Base-by-base conservation (phyloP, 208 protist genomes). In the Leishmania aethiopica region DNA sequence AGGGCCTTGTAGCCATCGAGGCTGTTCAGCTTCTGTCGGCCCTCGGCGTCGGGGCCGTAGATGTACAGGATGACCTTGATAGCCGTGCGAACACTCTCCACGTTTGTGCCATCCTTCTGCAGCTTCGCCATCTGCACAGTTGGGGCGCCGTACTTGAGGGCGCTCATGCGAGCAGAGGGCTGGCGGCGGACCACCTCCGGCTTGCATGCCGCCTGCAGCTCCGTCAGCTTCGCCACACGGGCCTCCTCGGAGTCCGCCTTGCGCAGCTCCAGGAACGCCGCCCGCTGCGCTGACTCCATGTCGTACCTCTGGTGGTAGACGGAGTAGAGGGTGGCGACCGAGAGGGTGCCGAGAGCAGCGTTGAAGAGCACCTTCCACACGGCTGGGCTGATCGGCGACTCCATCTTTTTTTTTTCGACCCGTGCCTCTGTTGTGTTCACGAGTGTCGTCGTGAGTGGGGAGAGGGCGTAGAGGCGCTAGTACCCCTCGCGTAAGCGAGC, bases 321-420 rank as follows among this genome's bases (percentile, higher is more conserved):
- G 42, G 92, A 96, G 75, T 87, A 90, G 69, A 97, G 85, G 7
- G 88, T 86, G 35, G 86, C 89, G 32, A 80, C 77, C 32, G 89
- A 84, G 49, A 94, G 85, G 17, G 80, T 80, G 76, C 89, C 92
- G 71, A 95, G 57, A 22, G 85, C 78, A n/a, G 86, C 84, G 76
- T 94, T 88, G 81, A 94, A 95, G 71, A 97, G 84, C 73, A 88
- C 86, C 84, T 90, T 86, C 86, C 86, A 94, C 51, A 97, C 84
- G 11, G 75, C 86, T 32, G 92, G 94, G 84, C 95, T 94, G 71
- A 97, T 95, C 1, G 94, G 94, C 17, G 94, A 97, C 84, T 97
- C 92, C 94, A 97, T 97, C 8, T 10, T 84, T 32, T 45, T 77
- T 15, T 0, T 42, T 45, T 45, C 42, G 2, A 45, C 7, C n/a